Evolutionary conservation across 2,329 filamentous ascomycete species (phyloP).

Genomic region (Penicillium psychrosexuale): DNA sequence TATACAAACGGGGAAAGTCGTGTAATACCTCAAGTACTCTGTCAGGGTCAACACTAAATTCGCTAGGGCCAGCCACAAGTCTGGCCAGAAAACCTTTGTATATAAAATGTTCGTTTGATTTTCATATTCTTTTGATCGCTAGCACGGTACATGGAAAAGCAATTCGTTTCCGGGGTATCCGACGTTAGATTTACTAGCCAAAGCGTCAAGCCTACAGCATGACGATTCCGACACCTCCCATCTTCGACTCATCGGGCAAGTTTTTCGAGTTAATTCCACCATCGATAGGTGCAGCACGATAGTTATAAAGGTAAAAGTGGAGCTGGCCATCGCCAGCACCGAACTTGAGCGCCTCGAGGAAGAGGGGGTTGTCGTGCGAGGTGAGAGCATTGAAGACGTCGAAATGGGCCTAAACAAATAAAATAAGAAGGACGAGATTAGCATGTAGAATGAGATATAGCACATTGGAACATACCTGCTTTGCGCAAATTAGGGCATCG

Average conservation of each 20-base stretch:
- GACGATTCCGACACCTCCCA: constrained; percentile 86
- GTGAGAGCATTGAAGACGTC: constrained; percentile 97
- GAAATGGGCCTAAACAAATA: constrained; percentile 59
- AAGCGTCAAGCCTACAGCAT: constrained; percentile 58
- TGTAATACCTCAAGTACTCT: too few relatives aligned
- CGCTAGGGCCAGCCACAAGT: neutral
- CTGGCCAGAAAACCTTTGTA: neutral
- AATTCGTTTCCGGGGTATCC: constrained; percentile 16
- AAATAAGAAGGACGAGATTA: neutral
- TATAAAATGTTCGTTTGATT: neutral
- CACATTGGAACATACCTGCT: constrained; percentile 53
- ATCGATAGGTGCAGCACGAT: constrained; percentile 77
- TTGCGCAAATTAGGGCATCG: constrained; percentile 84
- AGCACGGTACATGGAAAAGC: constrained; percentile 7
- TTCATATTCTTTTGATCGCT: constrained; percentile 4
- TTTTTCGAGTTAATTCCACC: constrained; percentile 82
- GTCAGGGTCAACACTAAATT: neutral
- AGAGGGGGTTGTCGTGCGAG: constrained; percentile 87
- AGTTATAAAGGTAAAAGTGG: constrained; percentile 98
- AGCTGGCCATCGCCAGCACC: constrained; percentile 90
- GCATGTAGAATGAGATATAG: neutral
- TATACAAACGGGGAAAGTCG: neutral
- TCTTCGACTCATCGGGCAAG: constrained; percentile 68
- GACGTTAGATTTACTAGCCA: constrained; percentile 10
- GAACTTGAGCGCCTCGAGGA: constrained; percentile 91